phyloP scores from a whole-genome alignment of 2,329 filamentous ascomycete genomes.

The Clarireedia hainanense region DNA sequence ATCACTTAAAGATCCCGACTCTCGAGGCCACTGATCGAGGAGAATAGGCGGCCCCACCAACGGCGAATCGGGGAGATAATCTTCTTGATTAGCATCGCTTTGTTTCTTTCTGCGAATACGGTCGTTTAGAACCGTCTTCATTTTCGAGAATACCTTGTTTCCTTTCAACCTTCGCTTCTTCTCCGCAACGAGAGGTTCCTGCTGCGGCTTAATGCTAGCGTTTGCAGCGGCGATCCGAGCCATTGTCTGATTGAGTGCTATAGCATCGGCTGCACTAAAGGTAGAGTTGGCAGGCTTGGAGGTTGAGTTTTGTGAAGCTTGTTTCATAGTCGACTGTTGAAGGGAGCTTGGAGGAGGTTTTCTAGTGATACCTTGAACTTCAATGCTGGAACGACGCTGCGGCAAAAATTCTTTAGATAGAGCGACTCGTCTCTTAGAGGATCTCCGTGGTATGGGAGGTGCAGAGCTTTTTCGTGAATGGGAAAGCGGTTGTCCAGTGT shows the following conservation, averaged over 20 bases:
- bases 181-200: slow-evolving; percentile 8
- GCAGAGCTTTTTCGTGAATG: slow-evolving; percentile 15
- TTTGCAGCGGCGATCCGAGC: not conserved
- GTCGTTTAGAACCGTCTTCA: slow-evolving; percentile 18
- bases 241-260: slow-evolving; percentile 3
- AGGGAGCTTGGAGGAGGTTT: not conserved
- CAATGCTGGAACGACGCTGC: not conserved
- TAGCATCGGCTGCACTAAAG: not conserved
- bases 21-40: slow-evolving; percentile 7
- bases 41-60: slow-evolving; percentile 7
- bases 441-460: slow-evolving; percentile 19
- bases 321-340: not conserved
- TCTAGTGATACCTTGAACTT: not conserved
- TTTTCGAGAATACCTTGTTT: slow-evolving; percentile 15
- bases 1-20: not conserved
- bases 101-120: slow-evolving; percentile 11
- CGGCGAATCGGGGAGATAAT: slow-evolving; percentile 8
- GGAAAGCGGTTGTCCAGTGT: not conserved
- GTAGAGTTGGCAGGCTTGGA: not conserved
- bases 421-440: slow-evolving; percentile 17
- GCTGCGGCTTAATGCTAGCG: not conserved
- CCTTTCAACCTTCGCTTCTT: slow-evolving; percentile 19
- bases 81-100: slow-evolving; percentile 13
- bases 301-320: too few species aligned
- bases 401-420: slow-evolving; percentile 1